These are phyloP conservation scores for Phytophthora pistaciae DNA, from an alignment of 352 stramenopile species.

Conservation along the genomic window DNA sequence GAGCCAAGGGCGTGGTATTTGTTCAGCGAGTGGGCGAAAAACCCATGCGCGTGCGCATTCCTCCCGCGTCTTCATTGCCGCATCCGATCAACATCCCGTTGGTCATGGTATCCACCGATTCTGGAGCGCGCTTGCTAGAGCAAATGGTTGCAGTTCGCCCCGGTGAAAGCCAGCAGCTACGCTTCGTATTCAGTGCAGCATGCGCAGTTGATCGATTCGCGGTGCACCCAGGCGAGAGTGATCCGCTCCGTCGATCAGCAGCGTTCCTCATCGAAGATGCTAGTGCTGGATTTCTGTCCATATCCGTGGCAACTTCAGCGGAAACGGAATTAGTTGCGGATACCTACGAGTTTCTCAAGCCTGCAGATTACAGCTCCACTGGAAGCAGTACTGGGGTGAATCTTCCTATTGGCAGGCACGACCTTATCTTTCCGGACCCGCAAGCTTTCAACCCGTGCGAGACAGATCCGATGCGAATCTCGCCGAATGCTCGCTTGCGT, in stretches of 20 bases:
- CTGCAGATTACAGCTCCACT: constrained; percentile 27
- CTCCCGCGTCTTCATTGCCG: constrained; percentile 42
- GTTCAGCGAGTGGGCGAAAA: constrained; percentile 66
- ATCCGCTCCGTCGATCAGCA: constrained; percentile 47
- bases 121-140: constrained; percentile 56
- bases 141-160: constrained; percentile 42
- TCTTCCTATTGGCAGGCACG: constrained; percentile 56
- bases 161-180: constrained; percentile 45
- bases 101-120: constrained; percentile 76
- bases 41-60: constrained; percentile 59
- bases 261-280: constrained; percentile 51
- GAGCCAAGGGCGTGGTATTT: constrained; percentile 69
- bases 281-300: constrained; percentile 58
- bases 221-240: constrained; percentile 49
- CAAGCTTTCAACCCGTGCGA: constrained; percentile 49
- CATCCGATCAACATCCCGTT: constrained; percentile 59
- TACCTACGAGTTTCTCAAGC: constrained; percentile 57
- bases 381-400: constrained; percentile 26
- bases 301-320: constrained; percentile 57
- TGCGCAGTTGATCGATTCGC: constrained; percentile 54
- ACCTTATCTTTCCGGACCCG: constrained; percentile 41
- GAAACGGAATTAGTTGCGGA: constrained; percentile 36
- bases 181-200: constrained; percentile 65
- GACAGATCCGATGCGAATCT: constrained; percentile 29
- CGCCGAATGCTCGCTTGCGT: constrained; percentile 22